A percentile compares a stretch with the other conserved stretches of the same genome.
Conservation (phyloP, 805 yeast genomes). For the Maudiozyma serrabonitensis region DNA sequence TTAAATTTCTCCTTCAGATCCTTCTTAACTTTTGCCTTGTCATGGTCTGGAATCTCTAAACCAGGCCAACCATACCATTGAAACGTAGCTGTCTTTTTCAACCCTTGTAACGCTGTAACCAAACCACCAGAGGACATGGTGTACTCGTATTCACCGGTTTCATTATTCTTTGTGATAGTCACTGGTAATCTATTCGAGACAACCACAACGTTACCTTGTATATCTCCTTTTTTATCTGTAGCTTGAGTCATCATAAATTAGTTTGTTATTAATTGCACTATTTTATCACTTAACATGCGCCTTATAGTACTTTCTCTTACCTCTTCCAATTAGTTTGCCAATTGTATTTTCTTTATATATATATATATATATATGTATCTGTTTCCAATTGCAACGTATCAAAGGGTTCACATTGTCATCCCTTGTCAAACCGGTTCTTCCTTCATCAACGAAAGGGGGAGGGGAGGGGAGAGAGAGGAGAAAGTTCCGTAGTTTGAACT, state of each 20-base stretch:
- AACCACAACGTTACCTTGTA: slow-evolving; percentile 68
- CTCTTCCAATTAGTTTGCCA: no score
- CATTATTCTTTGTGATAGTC: slow-evolving; percentile 58
- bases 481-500: neutral
- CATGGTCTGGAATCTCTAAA: slow-evolving; percentile 70
- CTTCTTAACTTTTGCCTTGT: slow-evolving; percentile 53
- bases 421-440: no score
- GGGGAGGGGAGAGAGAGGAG: no score
- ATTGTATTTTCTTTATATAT: no score
- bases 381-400: no score
- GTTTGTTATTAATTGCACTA: no score
- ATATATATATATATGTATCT: no score
- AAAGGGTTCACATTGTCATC: no score
- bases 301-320: no score
- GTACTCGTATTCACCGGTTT: slow-evolving; percentile 61
- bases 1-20: slow-evolving; percentile 72
- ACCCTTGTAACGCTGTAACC: slow-evolving; percentile 89
- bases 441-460: no score
- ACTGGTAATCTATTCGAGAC: slow-evolving; percentile 94
- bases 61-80: slow-evolving; percentile 99
- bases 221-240: neutral
- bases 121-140: slow-evolving; percentile 95
- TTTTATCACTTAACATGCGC: no score
- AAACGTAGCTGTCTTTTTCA: slow-evolving; percentile 71
- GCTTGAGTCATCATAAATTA: neutral